phyloP scores from a whole-genome alignment of 768 basidiomycete genomes.

The Leccinum sublutescens region DNA sequence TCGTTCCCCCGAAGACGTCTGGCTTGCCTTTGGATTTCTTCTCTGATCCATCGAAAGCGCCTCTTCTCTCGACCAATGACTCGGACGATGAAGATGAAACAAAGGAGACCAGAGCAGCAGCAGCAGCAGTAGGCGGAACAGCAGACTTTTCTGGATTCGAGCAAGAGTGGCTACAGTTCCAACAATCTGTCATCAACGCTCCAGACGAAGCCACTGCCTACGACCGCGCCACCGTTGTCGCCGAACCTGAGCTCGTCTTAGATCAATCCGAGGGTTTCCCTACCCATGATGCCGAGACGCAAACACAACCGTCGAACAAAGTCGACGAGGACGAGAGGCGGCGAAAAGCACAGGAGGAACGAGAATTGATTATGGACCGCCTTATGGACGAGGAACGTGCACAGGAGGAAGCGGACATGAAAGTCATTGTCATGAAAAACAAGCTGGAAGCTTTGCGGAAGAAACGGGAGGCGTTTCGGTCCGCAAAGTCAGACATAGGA shows the following conservation, averaged over 20 bases:
- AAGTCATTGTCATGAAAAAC: slow-evolving; percentile 47
- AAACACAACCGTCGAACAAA: slow-evolving; percentile 15
- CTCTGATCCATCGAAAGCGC: slow-evolving; percentile 66
- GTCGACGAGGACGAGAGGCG: slow-evolving; percentile 40
- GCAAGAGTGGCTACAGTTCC: slow-evolving; percentile 72
- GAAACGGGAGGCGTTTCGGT: slow-evolving; percentile 36
- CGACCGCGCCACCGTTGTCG: neutral
- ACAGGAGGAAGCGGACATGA: slow-evolving; percentile 37
- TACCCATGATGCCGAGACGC: slow-evolving; percentile 24
- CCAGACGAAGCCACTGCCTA: slow-evolving; percentile 46
- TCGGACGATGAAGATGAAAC: slow-evolving; percentile 43
- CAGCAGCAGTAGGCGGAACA: neutral
- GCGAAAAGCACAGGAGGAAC: slow-evolving; percentile 66
- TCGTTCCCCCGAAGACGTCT: slow-evolving; percentile 13
- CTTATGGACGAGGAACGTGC: slow-evolving; percentile 81
- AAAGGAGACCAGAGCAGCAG: slow-evolving; percentile 10
- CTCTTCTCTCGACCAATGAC: slow-evolving; percentile 34
- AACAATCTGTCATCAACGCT: slow-evolving; percentile 55
- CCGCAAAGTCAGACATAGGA: neutral
- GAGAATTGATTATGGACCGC: slow-evolving; percentile 84
- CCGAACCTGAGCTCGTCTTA: slow-evolving; percentile 49
- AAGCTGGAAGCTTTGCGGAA: slow-evolving; percentile 58
- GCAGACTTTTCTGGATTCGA: slow-evolving; percentile 34
- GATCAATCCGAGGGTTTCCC: slow-evolving; percentile 52
- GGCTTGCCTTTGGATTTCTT: slow-evolving; percentile 72